Evolutionary conservation across 306 rosid species (phyloP).

Genomic region (Fragaria vesca): DNA sequence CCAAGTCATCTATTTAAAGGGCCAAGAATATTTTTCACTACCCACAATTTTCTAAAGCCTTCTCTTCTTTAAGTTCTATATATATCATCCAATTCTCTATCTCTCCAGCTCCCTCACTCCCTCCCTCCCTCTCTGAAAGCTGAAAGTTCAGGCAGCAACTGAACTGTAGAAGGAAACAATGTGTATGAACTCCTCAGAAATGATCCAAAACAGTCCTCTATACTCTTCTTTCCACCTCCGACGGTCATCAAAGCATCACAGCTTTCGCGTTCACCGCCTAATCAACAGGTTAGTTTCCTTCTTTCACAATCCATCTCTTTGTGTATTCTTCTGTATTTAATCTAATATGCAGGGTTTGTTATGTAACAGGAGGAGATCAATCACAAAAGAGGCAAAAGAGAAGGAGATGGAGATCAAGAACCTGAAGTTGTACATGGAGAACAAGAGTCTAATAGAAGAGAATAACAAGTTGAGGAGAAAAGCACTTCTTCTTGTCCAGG

Average conservation of each 20-base stretch:
- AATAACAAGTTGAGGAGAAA: slow-evolving; percentile 68
- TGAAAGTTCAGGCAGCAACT: background rate
- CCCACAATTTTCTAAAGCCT: background rate
- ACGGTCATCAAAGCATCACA: slow-evolving; percentile 34
- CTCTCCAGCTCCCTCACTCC: slow-evolving; percentile 9
- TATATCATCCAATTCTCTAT: slow-evolving; percentile 23
- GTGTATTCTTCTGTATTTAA: background rate
- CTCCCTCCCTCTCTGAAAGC: slow-evolving; percentile 29
- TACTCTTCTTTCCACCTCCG: slow-evolving; percentile 24
- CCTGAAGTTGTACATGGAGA: slow-evolving; percentile 59
- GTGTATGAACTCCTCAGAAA: slow-evolving; percentile 51
- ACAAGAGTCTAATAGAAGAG: slow-evolving; percentile 65
- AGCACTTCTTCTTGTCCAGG: slow-evolving; percentile 74
- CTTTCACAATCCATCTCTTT: background rate
- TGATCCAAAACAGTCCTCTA: slow-evolving; percentile 16
- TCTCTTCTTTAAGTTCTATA: slow-evolving; percentile 7
- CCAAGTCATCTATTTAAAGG: slow-evolving; percentile 19
- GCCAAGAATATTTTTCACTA: slow-evolving; percentile 11
- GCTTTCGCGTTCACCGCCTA: slow-evolving; percentile 43
- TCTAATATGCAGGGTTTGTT: background rate
- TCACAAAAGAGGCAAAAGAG: slow-evolving; percentile 28
- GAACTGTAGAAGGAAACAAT: slow-evolving; percentile 7
- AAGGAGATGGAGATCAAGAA: slow-evolving; percentile 67
- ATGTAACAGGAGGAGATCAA: slow-evolving; percentile 48
- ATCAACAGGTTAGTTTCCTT: slow-evolving; percentile 42